Evolutionary conservation across 1,139 yeast species (phyloP), one percentile per base, ranked within the genome.

Genomic region (Magnusiomyces tetraspermus): DNA sequence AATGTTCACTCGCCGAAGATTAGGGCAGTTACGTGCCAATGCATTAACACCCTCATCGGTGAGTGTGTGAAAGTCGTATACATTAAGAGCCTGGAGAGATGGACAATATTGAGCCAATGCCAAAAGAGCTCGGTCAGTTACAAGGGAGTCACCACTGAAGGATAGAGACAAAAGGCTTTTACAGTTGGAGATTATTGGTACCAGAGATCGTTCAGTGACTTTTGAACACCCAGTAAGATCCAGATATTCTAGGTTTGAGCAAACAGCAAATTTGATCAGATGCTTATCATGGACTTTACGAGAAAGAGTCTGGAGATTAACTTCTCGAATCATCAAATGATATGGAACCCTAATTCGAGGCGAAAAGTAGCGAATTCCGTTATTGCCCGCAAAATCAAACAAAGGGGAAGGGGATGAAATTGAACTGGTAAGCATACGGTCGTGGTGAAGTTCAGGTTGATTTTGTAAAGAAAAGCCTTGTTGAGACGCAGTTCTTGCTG

Each of bases 71-170:
- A 97, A 89, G 2, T 87, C 87, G 0, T 96, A 90, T 0, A 95
- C 95, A 64, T 90, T 90, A 48, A 90, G 73, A 0, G 97, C 97
- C 69, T 92, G 97, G 49, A 92, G 73, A 51, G 92, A 72, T 40
- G 78, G 77, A 66, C 97, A 89, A 63, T 79, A 76, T 15, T 67
- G 65, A 1, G 96, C 90, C 60, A 90, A 72, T n/a, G 86, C 80
- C 46, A 71, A 61, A 55, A 89, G 78, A 8, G 89, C 80, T 50
- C 77, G 80, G 70, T 90, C 96, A 13, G 76, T 72, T 28, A 82
- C 71, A 59, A 77, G 80, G 44, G 76, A 76, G 15, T 88, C 83
- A n/a, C 94, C 92, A 0, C 96, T 83, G 61, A 92, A 75, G 69
- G 92, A 97, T 50, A 92, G 83, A 44, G 95, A 85, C 65, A 87